Percentiles rank a stretch among this genome's conserved stretches.
phyloP scores from a whole-genome alignment of 495 filamentous ascomycete species.

The Neurospora sp. region DNA sequence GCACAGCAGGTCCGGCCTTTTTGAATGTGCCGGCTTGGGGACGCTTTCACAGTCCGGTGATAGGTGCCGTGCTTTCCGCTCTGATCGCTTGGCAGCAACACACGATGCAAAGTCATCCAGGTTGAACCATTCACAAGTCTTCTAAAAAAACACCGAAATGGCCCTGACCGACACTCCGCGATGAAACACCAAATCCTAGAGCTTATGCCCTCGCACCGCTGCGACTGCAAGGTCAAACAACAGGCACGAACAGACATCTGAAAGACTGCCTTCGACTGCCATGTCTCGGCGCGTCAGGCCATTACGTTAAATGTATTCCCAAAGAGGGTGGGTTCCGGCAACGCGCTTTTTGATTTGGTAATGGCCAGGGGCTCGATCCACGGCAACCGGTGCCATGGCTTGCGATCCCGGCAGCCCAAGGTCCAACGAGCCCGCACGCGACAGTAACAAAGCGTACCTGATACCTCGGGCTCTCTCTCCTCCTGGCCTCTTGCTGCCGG shows the following conservation, averaged over 20 bases:
- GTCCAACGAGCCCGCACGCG: neutral
- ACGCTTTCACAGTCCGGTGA: neutral
- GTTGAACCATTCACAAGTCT: neutral
- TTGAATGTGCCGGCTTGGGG: neutral
- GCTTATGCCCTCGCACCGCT: neutral
- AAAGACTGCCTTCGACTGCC: neutral
- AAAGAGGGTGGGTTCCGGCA: slow-evolving; percentile 22
- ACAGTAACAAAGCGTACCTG: neutral
- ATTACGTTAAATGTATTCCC: slow-evolving; percentile 45
- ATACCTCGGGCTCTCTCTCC: neutral
- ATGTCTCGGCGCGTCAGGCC: slow-evolving; percentile 30
- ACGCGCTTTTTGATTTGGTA: slow-evolving; percentile 40
- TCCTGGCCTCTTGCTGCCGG: neutral
- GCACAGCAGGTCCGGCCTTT: neutral
- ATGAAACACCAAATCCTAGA: neutral
- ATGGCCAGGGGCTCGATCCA: slow-evolving; percentile 17
- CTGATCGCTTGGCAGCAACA: neutral
- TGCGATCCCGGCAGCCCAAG: slow-evolving; percentile 9
- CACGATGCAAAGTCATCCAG: neutral
- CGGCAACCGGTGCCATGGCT: slow-evolving; percentile 4
- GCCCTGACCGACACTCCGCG: neutral
- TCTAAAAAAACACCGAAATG: neutral
- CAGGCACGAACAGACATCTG: neutral
- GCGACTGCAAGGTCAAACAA: neutral
- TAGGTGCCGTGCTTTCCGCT: neutral